Base-by-base conservation (phyloP, 345 rosid species). In the Eucalyptus pauciflora region DNA sequence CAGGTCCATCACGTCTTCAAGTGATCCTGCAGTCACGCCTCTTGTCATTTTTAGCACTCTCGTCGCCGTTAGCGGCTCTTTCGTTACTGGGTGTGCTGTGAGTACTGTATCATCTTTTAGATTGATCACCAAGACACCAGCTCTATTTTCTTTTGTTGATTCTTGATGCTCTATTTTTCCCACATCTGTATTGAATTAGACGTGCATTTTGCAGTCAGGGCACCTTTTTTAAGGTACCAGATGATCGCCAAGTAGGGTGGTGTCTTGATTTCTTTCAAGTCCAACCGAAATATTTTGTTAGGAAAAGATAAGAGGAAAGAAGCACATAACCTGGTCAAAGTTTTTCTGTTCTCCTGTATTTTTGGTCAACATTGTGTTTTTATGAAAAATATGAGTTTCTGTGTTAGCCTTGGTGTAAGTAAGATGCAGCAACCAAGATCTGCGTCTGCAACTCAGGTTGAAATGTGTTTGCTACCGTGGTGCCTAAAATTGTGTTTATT, bases 41-140 rank as follows among this genome's bases (percentile, higher is more conserved):
- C 54, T 87, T 24, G 89, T 92, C 67, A 89, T 95, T 27, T 88
- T 93, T n/a, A 91, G 96, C 88, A 93, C 97, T 52, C 88, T 94
- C 20, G 91, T 95, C 5, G 94, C 96, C 46, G 93, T 90, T 4
- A 67, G 88, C 25, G 92, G 91, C 13, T 88, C 93, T 56, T 88
- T 92, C 60, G 76, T 81, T 43, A 81, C 14, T 11, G 93, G 93
- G 20, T 92, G 92, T 88, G 91, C 92, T 67, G 93, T 95, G 90
- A 94, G 92, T 86, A 22, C 50, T 37, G 14, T 20, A 3, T 71
- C 81, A 5, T 33, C 46, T 14, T 64, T n/a, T 64, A 64, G 37
- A 64, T 14, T 64, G 20, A 64, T n/a, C 41, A n/a, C 18, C 76
- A 14, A 64, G 37, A 64, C 33, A 64, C 20, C 1, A 62, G 69